Percentiles rank a stretch among this genome's conserved stretches.
Conservation (phyloP, 768 basidiomycete genomes). For the Xerocomus potaroensis region DNA sequence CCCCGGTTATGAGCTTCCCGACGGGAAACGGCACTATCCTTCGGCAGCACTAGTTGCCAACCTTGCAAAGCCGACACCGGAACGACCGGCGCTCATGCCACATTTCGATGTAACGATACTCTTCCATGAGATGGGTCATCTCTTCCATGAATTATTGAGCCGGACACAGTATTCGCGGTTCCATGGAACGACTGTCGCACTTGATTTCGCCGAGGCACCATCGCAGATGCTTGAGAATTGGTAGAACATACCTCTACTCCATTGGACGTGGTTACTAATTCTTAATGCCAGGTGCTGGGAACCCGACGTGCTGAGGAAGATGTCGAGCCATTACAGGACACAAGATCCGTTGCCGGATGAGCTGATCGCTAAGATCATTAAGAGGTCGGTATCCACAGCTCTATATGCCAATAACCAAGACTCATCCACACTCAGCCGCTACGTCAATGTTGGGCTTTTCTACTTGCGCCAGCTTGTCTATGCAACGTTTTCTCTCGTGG, state of each 20-base stretch:
- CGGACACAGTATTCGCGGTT: conserved; percentile 69
- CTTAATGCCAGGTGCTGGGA: conserved; percentile 75
- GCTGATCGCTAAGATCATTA: conserved; percentile 70
- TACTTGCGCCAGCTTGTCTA: conserved; percentile 73
- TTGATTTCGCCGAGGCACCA: conserved; percentile 87
- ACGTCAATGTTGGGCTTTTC: conserved; percentile 78
- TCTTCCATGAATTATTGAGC: conserved; percentile 67
- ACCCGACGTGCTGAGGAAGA: conserved; percentile 64
- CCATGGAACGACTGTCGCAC: conserved; percentile 77
- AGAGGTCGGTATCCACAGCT: conserved; percentile 46
- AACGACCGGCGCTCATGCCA: conserved; percentile 80
- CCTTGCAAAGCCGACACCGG: conserved; percentile 78
- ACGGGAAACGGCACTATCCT: conserved; percentile 67
- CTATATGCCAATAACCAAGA: background rate
- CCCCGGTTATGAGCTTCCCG: conserved; percentile 53
- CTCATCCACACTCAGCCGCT: conserved; percentile 41
- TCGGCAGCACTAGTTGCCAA: conserved; percentile 87
- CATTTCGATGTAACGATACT: conserved; percentile 87
- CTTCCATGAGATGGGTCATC: conserved; percentile 88
- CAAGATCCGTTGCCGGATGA: conserved; percentile 66
- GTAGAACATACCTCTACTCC: conserved; percentile 32
- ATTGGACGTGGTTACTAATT: background rate
- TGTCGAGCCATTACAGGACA: conserved; percentile 79
- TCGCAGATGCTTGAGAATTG: conserved; percentile 94
- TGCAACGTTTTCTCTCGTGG: conserved; percentile 32